Evolutionary conservation across 495 filamentous ascomycete species (phyloP), one percentile per base, ranked within the genome.

Genomic region (Penicillium odoratum): DNA sequence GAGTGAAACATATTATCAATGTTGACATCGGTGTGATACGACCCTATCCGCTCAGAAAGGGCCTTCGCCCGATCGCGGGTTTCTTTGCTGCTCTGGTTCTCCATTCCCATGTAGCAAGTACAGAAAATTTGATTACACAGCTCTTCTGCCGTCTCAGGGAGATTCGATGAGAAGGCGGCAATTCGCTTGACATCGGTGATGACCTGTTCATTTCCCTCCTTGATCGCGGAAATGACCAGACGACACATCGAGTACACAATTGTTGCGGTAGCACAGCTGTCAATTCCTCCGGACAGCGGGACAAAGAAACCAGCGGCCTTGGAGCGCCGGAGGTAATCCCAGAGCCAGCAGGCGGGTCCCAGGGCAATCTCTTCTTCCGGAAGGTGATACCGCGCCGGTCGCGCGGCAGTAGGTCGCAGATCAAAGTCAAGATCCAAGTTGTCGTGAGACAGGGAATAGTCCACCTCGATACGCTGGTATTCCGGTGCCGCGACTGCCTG

Each of bases 191-290:
- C 57, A 55, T 59, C 57, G 7, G 51, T 46, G 28, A 59, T 54
- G 4, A 59, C 57, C 46, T 55, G 44, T 5, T 55, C 57, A 38
- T 59, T 59, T 2, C 57, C 57, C 31, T 51, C 55, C 33, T 78
- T 58, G 34, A 90, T 74, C 2, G 87, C 90, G n/a, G 82, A 63
- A 18, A 89, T 75, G 4, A 91, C 89, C 4, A 90, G 74, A 15
- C 88, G 75, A 51, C 85, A 88, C 90, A 93, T 93, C 5, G 83
- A 87, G 70, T 82, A 85, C 6, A 91, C 88, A 48, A 92, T 88
- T 1, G 80, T 74, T 9, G 84, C 79, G 31, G 81, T 85, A 5
- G 79, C 76, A 56, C 81, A 85, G 25, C 69, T 69, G 48, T 78
- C 75, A 31, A 96, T 92, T 7, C 91, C 91, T 8, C 91, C 91